Conservation (phyloP, 2,329 filamentous ascomycete species). For the Monilinia fructigena region DNA sequence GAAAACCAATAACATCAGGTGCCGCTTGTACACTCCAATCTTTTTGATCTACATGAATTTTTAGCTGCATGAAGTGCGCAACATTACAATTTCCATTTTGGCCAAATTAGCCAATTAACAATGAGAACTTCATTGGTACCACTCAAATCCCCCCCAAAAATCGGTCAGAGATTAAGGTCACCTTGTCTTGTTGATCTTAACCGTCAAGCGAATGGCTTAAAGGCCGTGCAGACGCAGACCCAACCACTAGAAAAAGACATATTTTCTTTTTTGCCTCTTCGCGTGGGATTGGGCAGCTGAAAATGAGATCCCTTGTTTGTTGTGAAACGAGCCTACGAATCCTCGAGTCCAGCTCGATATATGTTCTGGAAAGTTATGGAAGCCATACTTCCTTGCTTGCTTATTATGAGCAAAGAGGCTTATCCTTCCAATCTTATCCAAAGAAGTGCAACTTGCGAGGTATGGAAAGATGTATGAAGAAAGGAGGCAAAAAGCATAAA, state of each 20-base stretch:
- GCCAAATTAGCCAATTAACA: conserved; percentile 12
- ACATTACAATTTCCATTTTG: conserved; percentile 18
- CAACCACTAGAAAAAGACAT: conserved; percentile 10
- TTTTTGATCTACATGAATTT: conserved; percentile 21
- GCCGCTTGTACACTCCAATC: conserved; percentile 23
- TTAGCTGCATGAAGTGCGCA: conserved; percentile 23
- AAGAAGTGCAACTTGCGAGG: conserved; percentile 35
- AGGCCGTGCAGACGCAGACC: conserved; percentile 27
- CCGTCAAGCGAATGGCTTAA: conserved; percentile 30
- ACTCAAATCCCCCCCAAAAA: conserved; percentile 14
- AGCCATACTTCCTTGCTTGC: conserved; percentile 29
- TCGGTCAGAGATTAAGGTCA: conserved; percentile 23
- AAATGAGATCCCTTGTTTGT: conserved; percentile 28
- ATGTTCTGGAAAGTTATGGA: conserved; percentile 38
- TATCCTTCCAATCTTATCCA: conserved; percentile 23
- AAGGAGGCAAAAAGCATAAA: conserved; percentile 9
- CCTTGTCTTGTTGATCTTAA: conserved; percentile 25
- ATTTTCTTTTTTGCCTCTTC: conserved; percentile 13
- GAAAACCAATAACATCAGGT: conserved; percentile 21
- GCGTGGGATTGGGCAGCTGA: conserved; percentile 37
- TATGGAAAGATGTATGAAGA: conserved; percentile 15
- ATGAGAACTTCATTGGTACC: background rate
- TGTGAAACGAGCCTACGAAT: conserved; percentile 36
- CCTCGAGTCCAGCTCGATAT: conserved; percentile 29
- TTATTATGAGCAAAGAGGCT: conserved; percentile 19